A percentile compares a stretch with the other conserved stretches of the same genome.
phyloP scores from a whole-genome alignment of 768 basidiomycete species.

The Phlebiopsis gigantea region DNA sequence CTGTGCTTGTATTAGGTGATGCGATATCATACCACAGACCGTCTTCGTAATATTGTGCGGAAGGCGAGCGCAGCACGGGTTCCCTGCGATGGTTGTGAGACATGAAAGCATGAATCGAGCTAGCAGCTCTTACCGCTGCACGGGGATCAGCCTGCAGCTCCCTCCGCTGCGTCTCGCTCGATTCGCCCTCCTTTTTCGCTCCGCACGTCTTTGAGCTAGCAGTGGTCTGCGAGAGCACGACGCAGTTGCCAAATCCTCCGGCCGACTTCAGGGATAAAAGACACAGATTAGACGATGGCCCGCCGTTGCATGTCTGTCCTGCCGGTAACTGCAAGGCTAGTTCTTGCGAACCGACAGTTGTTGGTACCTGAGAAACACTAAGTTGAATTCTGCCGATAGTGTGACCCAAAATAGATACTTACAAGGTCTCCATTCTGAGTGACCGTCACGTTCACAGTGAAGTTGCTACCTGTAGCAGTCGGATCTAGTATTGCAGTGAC shows the following conservation, averaged over 20 bases:
- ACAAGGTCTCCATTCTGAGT: constrained; percentile 43
- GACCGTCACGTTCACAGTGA: constrained; percentile 31
- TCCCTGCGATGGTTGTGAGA: not conserved
- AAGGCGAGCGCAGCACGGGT: constrained; percentile 5
- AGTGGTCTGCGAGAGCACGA: constrained; percentile 33
- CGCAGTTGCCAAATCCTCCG: constrained; percentile 50
- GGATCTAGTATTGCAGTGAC: constrained; percentile 42
- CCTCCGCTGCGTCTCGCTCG: not conserved
- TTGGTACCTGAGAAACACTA: constrained; percentile 40
- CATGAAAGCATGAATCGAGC: not conserved
- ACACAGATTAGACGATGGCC: constrained; percentile 33
- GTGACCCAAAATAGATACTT: constrained; percentile 15
- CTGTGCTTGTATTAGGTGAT: not conserved
- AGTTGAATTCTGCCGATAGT: no score
- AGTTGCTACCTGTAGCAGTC: constrained; percentile 28
- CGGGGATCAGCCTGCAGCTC: constrained; percentile 1
- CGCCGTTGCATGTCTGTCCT: constrained; percentile 45
- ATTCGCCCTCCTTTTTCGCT: not conserved
- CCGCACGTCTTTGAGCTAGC: not conserved
- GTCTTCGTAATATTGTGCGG: not conserved
- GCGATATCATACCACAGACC: not conserved
- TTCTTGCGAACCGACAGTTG: constrained; percentile 30
- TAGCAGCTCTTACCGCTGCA: not conserved
- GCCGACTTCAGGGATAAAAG: constrained; percentile 46
- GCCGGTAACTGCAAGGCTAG: constrained; percentile 41